Percentiles rank a stretch among this genome's conserved stretches.
These are phyloP conservation scores for Aureobasidium sp. DNA, from an alignment of 2,329 filamentous ascomycete genomes.

Conservation along the genomic window DNA sequence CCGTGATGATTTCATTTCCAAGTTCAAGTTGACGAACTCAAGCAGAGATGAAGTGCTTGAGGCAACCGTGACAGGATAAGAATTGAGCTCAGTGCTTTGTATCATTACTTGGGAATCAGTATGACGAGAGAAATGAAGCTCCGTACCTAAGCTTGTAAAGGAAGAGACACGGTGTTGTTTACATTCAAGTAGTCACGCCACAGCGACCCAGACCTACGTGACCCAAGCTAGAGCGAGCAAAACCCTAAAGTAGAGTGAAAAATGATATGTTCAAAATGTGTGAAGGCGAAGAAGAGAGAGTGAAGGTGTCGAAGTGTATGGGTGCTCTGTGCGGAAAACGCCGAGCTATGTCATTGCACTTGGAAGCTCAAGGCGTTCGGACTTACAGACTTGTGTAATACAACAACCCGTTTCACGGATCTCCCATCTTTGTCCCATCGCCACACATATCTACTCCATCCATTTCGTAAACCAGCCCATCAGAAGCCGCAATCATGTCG, in stretches of 20 bases:
- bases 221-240: neutral
- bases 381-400: conserved; percentile 1
- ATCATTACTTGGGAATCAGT: neutral
- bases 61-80: conserved; percentile 29
- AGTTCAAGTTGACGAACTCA: conserved; percentile 66
- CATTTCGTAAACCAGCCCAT: neutral
- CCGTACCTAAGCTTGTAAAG: neutral
- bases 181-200: neutral
- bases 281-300: neutral
- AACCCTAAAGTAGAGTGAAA: no score
- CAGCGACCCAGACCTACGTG: neutral
- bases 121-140: neutral
- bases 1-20: conserved; percentile 72
- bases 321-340: neutral
- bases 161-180: neutral
- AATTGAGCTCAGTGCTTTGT: neutral
- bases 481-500: conserved; percentile 56
- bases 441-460: neutral
- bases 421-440: neutral
- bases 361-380: conserved; percentile 8
- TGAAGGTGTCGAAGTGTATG: neutral
- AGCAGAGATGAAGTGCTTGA: conserved; percentile 25
- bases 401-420: neutral
- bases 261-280: neutral
- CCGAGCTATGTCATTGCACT: conserved; percentile 10